Evolutionary conservation across 768 basidiomycete genomes (phyloP).

Genomic region (Agaricus blazei): DNA sequence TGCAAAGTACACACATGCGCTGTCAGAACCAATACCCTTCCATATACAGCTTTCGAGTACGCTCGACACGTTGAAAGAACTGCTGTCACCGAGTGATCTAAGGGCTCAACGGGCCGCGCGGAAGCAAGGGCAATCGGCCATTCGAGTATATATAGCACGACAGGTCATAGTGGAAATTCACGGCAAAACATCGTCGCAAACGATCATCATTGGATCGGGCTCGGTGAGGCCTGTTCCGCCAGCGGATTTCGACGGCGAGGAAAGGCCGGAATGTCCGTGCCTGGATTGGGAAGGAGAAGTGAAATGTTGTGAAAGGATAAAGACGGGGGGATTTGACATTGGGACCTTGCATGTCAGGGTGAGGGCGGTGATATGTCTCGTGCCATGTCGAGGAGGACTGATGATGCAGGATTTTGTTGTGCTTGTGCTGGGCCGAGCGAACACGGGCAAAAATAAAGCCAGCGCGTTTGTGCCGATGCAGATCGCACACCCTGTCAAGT

Average conservation of each 20-base stretch:
- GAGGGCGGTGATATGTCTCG: constrained; percentile 13
- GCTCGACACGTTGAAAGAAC: constrained; percentile 36
- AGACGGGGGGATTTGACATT: constrained; percentile 38
- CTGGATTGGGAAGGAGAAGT: constrained; percentile 56
- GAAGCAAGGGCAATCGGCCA: constrained; percentile 8
- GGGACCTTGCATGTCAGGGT: constrained; percentile 47
- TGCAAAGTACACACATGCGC: constrained; percentile 40
- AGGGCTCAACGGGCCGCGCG: constrained; percentile 1
- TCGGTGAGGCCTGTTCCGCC: constrained; percentile 33
- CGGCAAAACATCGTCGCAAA: constrained; percentile 31
- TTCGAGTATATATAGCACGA: constrained; percentile 31
- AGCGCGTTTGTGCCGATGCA: constrained; percentile 36
- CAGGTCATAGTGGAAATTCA: constrained; percentile 37
- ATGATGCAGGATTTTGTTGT: constrained; percentile 48
- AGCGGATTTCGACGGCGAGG: constrained; percentile 8
- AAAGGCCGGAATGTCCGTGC: constrained; percentile 22
- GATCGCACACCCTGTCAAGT: constrained; percentile 44
- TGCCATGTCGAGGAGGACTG: not conserved
- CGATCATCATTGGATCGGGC: constrained; percentile 38
- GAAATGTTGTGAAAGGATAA: constrained; percentile 32
- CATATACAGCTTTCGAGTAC: constrained; percentile 50
- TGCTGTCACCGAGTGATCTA: constrained; percentile 26
- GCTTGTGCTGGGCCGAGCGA: constrained; percentile 26
- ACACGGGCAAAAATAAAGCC: too few species aligned
- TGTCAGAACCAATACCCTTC: constrained; percentile 50